A percentile compares a stretch with the other conserved stretches of the same genome.
Evolutionary conservation across 345 rosid species (phyloP).

Genomic region (Eucalyptus curtisii): DNA sequence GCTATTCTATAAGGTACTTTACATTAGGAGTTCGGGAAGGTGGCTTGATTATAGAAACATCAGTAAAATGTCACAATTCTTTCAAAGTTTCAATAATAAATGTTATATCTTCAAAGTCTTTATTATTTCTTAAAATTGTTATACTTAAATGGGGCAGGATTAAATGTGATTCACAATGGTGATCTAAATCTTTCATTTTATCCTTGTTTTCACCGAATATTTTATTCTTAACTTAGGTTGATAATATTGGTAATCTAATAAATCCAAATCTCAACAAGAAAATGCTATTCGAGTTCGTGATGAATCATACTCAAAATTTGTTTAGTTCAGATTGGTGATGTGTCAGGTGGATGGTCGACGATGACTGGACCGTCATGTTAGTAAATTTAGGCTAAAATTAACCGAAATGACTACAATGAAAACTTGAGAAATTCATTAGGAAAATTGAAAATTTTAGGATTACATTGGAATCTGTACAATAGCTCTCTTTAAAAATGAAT

Average conservation of each 20-base stretch:
- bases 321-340: too few species aligned
- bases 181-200: not conserved
- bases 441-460: too few species aligned
- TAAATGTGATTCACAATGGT: not conserved
- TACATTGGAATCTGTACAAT: too few species aligned
- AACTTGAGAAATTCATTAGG: not conserved
- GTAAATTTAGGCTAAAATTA: too few species aligned
- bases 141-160: not conserved
- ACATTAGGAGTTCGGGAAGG: not conserved
- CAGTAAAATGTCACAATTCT: not conserved
- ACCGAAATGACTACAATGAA: fast-evolving
- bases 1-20: too few species aligned
- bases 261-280: not conserved
- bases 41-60: not conserved
- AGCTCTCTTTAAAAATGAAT: too few species aligned
- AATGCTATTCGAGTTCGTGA: not conserved
- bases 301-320: too few species aligned
- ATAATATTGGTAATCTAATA: fast-evolving
- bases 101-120: not conserved
- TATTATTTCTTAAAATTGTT: too few species aligned
- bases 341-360: fast-evolving
- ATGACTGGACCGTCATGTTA: fast-evolving
- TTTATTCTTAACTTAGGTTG: too few species aligned
- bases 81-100: too few species aligned
- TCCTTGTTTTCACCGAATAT: not conserved